Base-by-base conservation (phyloP, 2,329 filamentous ascomycete species). In the Pestalotiopsis sp. region DNA sequence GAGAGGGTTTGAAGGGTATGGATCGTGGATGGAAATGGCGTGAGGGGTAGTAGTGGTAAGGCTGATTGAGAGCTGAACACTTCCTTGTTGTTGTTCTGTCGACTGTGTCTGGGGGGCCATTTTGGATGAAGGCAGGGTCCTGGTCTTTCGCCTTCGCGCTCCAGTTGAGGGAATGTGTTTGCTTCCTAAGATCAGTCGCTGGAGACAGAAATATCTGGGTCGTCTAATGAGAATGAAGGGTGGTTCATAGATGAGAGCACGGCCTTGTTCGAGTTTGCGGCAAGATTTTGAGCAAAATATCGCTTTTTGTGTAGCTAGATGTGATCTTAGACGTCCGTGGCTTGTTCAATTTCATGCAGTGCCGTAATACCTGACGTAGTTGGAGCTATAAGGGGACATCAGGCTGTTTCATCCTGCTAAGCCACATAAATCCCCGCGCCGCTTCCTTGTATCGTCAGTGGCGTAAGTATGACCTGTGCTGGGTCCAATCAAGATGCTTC, bases 321-420 rank as follows among this genome's bases (percentile, higher is more conserved):
- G 17, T n/a, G 6, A n/a, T 5, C 14, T 45, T 45, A 14, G 6
- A 45, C 14, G 41, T 45, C 41, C n/a, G 17, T 23, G 71, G 70
- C 5, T 39, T 73, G 0, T 68, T 64, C 39, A 9, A 64, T 56
- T 59, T 31, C 4, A 59, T 59, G 41, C 14, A 14, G 41, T 45
- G 41, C 17, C 41, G 41, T 45, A 45, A n/a, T 45, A 45, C 41
- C 41, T 45, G 41, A 45, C 41, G 41, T 45, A 45, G 17, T n/a
- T 45, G 14, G 41, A 6, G 41, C 41, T 45, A 45, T 45, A 45
- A n/a, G 2, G 4, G 41, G 41, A 45, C 41, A n/a, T n/a, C 41
- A 45, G 41, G 41, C 13, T n/a, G 14, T 45, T 45, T n/a, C 14
- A n/a, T 45, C 41, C 41, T 45, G 41, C 41, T 45, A 5, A n/a